A percentile compares a stretch with the other conserved stretches of the same genome.
phyloP scores from a whole-genome alignment of 2,329 filamentous ascomycete species.

The Fusarium algeriense region DNA sequence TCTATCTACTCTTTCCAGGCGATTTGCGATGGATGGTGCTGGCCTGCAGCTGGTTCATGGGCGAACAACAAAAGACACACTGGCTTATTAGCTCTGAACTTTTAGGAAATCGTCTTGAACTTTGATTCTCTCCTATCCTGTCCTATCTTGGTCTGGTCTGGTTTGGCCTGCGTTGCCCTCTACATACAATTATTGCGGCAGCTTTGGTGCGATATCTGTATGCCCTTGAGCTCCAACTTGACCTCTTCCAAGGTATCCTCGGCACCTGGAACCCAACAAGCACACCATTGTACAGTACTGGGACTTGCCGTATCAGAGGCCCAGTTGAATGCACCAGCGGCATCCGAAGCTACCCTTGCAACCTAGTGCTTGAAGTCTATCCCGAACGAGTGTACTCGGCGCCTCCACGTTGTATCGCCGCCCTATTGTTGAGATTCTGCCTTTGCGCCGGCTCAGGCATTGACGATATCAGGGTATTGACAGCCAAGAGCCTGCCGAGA shows the following conservation, averaged over 20 bases:
- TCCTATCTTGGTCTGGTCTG: neutral
- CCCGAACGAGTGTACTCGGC: conserved; percentile 30
- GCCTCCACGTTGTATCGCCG: conserved; percentile 35
- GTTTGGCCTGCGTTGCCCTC: conserved; percentile 12
- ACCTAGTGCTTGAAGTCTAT: conserved; percentile 30
- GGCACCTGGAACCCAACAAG: conserved; percentile 14
- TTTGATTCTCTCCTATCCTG: conserved; percentile 12
- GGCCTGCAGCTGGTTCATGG: conserved; percentile 25
- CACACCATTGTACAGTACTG: conserved; percentile 17
- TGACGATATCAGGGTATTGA: conserved; percentile 18
- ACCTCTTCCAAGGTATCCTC: conserved; percentile 15
- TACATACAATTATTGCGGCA: conserved; percentile 12
- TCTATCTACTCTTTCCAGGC: conserved; percentile 15
- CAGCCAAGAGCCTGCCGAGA: conserved; percentile 22
- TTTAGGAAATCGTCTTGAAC: conserved; percentile 16
- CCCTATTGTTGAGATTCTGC: conserved; percentile 21
- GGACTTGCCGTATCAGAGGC: conserved; percentile 30
- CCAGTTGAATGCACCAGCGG: conserved; percentile 25
- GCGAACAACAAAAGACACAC: conserved; percentile 32
- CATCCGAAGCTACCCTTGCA: conserved; percentile 33
- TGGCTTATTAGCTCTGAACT: conserved; percentile 23
- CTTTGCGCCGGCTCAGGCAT: conserved; percentile 32
- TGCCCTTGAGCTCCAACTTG: conserved; percentile 26
- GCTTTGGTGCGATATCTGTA: conserved; percentile 14
- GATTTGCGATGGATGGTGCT: conserved; percentile 35